phyloP scores from a whole-genome alignment of 352 stramenopile genomes.

The Phytophthora ohioensis region DNA sequence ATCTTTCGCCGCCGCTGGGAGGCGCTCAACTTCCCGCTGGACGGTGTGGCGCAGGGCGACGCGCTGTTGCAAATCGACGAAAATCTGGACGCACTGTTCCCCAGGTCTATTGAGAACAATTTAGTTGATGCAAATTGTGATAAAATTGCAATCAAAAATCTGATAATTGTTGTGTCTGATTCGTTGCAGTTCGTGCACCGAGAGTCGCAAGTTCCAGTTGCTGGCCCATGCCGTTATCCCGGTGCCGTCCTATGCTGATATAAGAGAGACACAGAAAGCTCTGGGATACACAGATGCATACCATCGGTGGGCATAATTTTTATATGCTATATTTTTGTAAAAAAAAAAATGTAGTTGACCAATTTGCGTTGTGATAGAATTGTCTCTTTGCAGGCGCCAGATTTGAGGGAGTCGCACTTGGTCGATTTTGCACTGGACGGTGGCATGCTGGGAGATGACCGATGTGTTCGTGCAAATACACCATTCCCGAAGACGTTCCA shows the following conservation, averaged over 20 bases:
- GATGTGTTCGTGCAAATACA: slow-evolving; percentile 72
- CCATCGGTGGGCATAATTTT: slow-evolving; percentile 49
- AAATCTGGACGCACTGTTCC: slow-evolving; percentile 52
- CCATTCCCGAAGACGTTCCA: slow-evolving; percentile 69
- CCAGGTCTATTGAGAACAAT: slow-evolving; percentile 38
- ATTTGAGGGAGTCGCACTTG: slow-evolving; percentile 26
- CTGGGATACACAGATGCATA: slow-evolving; percentile 50
- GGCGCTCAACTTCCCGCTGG: slow-evolving; percentile 66
- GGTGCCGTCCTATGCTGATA: slow-evolving; percentile 71
- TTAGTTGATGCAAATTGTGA: background rate
- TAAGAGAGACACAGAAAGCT: slow-evolving; percentile 53
- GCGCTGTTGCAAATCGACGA: slow-evolving; percentile 47
- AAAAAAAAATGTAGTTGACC: background rate
- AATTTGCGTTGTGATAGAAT: slow-evolving; percentile 32
- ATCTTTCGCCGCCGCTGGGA: slow-evolving; percentile 71
- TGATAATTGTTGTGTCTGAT: slow-evolving; percentile 3
- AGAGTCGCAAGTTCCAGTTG: slow-evolving; percentile 79
- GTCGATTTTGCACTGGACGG: slow-evolving; percentile 69
- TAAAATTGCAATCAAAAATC: background rate
- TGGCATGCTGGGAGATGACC: slow-evolving; percentile 61
- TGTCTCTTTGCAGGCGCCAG: slow-evolving; percentile 39
- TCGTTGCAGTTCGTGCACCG: slow-evolving; percentile 46
- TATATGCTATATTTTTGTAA: background rate
- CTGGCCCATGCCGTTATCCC: slow-evolving; percentile 70
- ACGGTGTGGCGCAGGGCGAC: slow-evolving; percentile 24